Evolutionary conservation across 2,329 filamentous ascomycete genomes (phyloP).

Genomic region (Fusarium sulawesiense): DNA sequence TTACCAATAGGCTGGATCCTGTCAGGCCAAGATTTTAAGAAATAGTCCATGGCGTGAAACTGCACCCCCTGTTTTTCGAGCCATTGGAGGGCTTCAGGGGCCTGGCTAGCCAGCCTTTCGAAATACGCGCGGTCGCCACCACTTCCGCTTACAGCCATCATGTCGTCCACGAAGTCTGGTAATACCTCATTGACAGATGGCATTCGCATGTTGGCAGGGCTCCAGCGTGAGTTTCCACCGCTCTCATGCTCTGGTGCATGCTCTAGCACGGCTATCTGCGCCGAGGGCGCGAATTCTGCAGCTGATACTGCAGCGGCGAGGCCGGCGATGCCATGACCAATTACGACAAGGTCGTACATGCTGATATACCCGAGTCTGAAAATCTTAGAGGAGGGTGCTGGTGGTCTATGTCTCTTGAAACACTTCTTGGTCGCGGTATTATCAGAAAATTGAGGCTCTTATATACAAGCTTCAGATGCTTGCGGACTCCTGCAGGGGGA

Average conservation of each 20-base stretch:
- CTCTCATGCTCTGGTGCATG: conserved; percentile 23
- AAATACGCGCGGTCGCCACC: conserved; percentile 11
- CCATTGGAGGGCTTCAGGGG: conserved; percentile 15
- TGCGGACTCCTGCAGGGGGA: no score
- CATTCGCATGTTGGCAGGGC: conserved; percentile 27
- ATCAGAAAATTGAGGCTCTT: no score
- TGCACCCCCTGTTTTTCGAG: conserved; percentile 12
- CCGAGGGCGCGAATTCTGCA: conserved; percentile 18
- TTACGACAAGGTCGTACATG: conserved; percentile 25
- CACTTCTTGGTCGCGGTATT: no score
- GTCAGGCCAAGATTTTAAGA: conserved; percentile 16
- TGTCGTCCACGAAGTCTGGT: conserved; percentile 11
- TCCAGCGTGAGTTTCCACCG: conserved; percentile 24
- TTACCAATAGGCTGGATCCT: conserved; percentile 16
- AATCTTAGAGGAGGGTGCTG: conserved; percentile 2
- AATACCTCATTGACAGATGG: conserved; percentile 26
- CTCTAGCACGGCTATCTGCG: conserved; percentile 25
- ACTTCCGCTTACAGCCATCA: conserved; percentile 7
- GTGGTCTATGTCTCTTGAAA: no score
- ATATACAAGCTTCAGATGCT: no score
- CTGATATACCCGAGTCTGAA: conserved; percentile 25
- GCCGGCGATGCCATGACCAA: conserved; percentile 25
- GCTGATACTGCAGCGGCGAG: conserved; percentile 23
- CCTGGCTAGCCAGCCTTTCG: conserved; percentile 16
- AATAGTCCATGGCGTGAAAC: conserved; percentile 15